Evolutionary conservation across 108 stramenopile genomes (phyloP).

Genomic region (Fragilaria crotonensis): DNA sequence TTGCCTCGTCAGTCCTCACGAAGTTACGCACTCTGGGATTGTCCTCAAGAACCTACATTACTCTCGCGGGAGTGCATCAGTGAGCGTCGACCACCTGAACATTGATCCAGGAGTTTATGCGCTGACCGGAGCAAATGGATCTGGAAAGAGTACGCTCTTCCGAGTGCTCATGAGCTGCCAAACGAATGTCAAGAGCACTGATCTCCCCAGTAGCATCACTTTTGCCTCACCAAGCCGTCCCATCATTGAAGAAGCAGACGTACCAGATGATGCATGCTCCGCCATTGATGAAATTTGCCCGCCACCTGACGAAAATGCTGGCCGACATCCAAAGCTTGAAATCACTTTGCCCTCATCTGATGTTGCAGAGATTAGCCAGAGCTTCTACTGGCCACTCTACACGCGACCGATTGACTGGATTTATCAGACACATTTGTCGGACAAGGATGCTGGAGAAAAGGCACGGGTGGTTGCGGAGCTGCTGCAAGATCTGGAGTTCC

Average conservation of each 20-base stretch:
- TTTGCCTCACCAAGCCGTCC: conserved; percentile 49
- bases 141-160: conserved; percentile 61
- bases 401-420: conserved; percentile 83
- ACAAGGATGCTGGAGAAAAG: conserved; percentile 24
- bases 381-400: conserved; percentile 83
- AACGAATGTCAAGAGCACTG: conserved; percentile 64
- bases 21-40: conserved; percentile 6
- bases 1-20: conserved; percentile 36
- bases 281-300: conserved; percentile 38
- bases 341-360: conserved; percentile 77
- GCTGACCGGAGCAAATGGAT: conserved; percentile 51
- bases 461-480: conserved; percentile 42
- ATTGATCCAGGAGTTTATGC: conserved; percentile 77
- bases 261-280: conserved; percentile 37
- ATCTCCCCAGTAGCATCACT: conserved; percentile 63
- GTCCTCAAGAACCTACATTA: conserved; percentile 58
- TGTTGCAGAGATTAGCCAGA: conserved; percentile 81
- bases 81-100: conserved; percentile 59
- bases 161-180: conserved; percentile 74
- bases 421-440: conserved; percentile 47
- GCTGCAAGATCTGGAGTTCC: conserved; percentile 61
- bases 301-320: conserved; percentile 18
- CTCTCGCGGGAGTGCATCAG: conserved; percentile 65
- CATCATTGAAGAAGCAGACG: conserved; percentile 28
- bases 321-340: conserved; percentile 37